Evolutionary conservation across 148 eudicot species (phyloP).

Genomic region (Salicornia ramosissima): DNA sequence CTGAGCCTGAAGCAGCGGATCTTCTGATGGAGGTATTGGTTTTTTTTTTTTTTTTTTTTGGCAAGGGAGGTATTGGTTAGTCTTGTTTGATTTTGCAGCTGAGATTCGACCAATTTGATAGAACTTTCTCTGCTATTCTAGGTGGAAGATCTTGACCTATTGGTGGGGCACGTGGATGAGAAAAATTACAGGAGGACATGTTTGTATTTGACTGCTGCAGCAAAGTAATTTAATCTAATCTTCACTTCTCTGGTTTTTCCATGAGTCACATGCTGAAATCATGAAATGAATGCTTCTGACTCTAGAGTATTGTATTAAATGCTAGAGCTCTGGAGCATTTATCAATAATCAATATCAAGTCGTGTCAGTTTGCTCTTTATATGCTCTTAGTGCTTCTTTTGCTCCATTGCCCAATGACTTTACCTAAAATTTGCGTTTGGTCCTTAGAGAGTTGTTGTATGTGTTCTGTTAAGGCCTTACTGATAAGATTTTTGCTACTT

Average conservation of each 20-base stretch:
- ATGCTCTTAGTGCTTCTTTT: neutral
- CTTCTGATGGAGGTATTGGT: slow-evolving; percentile 86
- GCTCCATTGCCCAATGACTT: neutral
- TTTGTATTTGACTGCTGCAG: slow-evolving; percentile 70
- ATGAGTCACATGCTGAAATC: neutral
- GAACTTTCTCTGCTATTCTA: slow-evolving; percentile 19
- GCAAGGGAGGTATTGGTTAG: slow-evolving; percentile 76
- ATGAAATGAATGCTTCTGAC: neutral
- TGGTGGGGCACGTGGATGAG: slow-evolving; percentile 62
- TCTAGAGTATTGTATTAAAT: neutral
- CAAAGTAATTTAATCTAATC: slow-evolving; percentile 48
- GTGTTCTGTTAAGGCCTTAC: neutral
- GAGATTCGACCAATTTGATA: slow-evolving; percentile 1
- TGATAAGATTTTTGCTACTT: slow-evolving; percentile 9
- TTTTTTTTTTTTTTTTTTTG: slow-evolving; percentile 11
- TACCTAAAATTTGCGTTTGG: neutral
- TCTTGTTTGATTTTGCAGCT: slow-evolving; percentile 12
- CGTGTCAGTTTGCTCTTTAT: no score
- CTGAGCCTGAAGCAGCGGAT: slow-evolving; percentile 97
- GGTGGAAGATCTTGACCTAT: slow-evolving; percentile 85
- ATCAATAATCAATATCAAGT: no score
- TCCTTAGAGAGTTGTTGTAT: neutral
- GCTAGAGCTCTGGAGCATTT: neutral
- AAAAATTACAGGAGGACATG: slow-evolving; percentile 76
- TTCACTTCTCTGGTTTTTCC: neutral